Evolutionary conservation across 2,329 filamentous ascomycete species (phyloP), one percentile per base, ranked within the genome.

Genomic region (Penicillium sp.): DNA sequence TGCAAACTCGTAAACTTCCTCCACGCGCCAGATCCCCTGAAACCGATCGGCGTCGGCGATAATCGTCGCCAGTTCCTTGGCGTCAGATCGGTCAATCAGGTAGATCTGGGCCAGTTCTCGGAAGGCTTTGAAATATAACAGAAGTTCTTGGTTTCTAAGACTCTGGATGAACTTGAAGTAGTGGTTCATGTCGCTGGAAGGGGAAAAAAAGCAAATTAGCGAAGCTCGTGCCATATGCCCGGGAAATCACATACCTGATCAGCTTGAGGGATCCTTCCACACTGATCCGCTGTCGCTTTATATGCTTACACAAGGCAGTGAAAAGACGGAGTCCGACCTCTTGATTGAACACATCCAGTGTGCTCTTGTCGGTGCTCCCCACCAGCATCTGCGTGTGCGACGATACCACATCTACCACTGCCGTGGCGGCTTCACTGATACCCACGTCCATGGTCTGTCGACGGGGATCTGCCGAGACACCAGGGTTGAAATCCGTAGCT

Each of bases 1-100:
- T 1, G 91, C 93, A 73, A 94, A 98, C 74, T 97, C 91, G 62
- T 95, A 95, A 3, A 97, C 93, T 73, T 98, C 93, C 68, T 98
- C 93, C 0, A 91, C 88, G 16, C 90, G 80, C 63, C 97, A 96
- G 40, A 98, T 87, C 10, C 93, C 93, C 22, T 87, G 80, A 66
- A 97, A 98, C 2, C 91, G 80, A 63, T 91, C 87, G 1, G 81
- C 83, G 64, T 98, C 93, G 0, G 93, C 90, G 64, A 98, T 96
- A 46, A 98, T 88, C 2, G 85, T 86, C 5, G 93, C 93, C 76
- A 98, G 85, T 67, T 97, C 93, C 67, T 95, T 95, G 11, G 93
- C 88, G 64, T 97, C 86, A 22, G 78, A 77, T 3, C 86, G 79
- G 52, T 91, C 89, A 52, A 98, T 94, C 41, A 98, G 77, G 68